Evolutionary conservation across 768 basidiomycete species (phyloP).

Genomic region (Suillus decipiens): DNA sequence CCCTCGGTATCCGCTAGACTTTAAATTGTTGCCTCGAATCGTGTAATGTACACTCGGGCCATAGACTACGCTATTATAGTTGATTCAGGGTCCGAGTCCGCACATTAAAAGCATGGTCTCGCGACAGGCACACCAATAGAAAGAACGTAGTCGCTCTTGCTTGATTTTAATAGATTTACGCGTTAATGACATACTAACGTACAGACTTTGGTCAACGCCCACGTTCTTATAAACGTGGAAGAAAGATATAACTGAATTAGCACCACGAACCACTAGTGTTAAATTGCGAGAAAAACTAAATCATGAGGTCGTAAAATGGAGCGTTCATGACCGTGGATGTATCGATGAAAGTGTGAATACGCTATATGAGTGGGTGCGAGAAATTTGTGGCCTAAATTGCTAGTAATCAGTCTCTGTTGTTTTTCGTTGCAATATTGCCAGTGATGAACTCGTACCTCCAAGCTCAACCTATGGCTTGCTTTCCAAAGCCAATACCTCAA

Average conservation of each 20-base stretch:
- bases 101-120: background rate
- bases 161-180: background rate
- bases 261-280: background rate
- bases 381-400: background rate
- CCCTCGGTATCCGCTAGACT: background rate
- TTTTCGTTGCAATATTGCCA: background rate
- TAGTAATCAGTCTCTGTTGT: background rate
- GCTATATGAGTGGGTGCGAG: background rate
- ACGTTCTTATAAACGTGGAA: background rate
- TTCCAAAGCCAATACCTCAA: constrained; percentile 26
- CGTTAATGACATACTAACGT: background rate
- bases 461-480: background rate
- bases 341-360: background rate
- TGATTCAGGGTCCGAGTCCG: background rate
- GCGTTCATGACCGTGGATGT: background rate
- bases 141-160: background rate
- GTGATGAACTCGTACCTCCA: background rate
- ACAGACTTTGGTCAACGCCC: background rate
- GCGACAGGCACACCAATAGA: background rate
- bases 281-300: background rate
- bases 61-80: background rate
- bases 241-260: background rate
- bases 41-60: background rate
- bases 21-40: background rate
- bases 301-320: background rate